Conservation (phyloP, 2,329 filamentous ascomycete genomes). For the Delphinella strobiligena region DNA sequence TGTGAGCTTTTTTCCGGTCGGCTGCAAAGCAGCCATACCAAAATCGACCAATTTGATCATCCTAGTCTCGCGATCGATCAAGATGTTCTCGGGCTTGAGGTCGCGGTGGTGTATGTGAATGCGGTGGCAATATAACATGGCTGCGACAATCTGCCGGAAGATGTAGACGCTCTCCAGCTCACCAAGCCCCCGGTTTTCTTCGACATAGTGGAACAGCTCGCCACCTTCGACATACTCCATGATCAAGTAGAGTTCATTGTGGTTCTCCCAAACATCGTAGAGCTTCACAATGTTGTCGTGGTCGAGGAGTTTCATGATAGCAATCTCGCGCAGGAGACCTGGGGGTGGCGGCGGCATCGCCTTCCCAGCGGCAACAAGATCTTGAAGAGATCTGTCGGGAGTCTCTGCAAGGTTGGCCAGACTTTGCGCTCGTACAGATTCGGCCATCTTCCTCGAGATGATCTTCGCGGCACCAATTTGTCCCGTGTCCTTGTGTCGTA, state of each 20-base stretch:
- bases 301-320: slow-evolving; percentile 91
- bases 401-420: slow-evolving; percentile 64
- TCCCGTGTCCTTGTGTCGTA: slow-evolving; percentile 62
- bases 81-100: slow-evolving; percentile 92
- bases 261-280: slow-evolving; percentile 96
- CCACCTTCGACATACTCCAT: slow-evolving; percentile 80
- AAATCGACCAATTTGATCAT: slow-evolving; percentile 94
- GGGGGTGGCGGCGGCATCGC: slow-evolving; percentile 54
- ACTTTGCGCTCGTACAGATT: slow-evolving; percentile 73
- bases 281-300: slow-evolving; percentile 90
- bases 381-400: slow-evolving; percentile 24
- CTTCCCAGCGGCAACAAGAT: slow-evolving; percentile 45
- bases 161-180: slow-evolving; percentile 74
- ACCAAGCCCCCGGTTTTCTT: slow-evolving; percentile 55
- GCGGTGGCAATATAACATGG: slow-evolving; percentile 81
- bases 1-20: slow-evolving; percentile 61
- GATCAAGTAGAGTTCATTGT: slow-evolving; percentile 90
- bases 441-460: slow-evolving; percentile 66
- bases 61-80: slow-evolving; percentile 57
- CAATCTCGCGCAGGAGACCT: slow-evolving; percentile 86
- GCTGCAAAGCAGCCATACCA: slow-evolving; percentile 91
- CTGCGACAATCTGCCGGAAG: slow-evolving; percentile 88
- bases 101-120: slow-evolving; percentile 95
- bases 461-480: slow-evolving; percentile 91
- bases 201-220: slow-evolving; percentile 82